Conservation (phyloP, 1,284 basidiomycete species). For the Naganishia albida region DNA sequence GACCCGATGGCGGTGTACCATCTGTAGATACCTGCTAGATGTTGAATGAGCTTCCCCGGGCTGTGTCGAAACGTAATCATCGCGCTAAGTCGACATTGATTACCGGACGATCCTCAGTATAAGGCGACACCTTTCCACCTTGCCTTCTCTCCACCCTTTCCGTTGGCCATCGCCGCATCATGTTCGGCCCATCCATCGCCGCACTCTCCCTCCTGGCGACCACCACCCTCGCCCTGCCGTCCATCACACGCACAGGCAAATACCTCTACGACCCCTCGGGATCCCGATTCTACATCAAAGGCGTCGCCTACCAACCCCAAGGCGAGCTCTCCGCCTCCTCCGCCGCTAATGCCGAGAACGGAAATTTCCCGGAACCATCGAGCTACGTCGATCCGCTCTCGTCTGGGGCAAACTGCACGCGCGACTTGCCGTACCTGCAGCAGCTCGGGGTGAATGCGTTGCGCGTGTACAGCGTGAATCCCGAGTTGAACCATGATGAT, state of each 20-base stretch:
- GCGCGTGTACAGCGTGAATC: constrained; percentile 81
- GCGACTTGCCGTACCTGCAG: constrained; percentile 76
- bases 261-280: constrained; percentile 76
- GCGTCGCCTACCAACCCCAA: constrained; percentile 85
- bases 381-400: constrained; percentile 68
- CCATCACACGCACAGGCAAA: constrained; percentile 55
- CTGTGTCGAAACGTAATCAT: constrained; percentile 14
- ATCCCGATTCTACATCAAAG: constrained; percentile 84
- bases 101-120: constrained; percentile 3
- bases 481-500: constrained; percentile 74
- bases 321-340: constrained; percentile 59
- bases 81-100: neutral
- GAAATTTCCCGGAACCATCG: constrained; percentile 68
- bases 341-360: constrained; percentile 59
- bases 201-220: constrained; percentile 5
- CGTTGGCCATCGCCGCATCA: neutral
- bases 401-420: constrained; percentile 66
- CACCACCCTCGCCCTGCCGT: constrained; percentile 41
- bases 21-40: neutral
- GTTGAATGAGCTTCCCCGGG: constrained; percentile 1
- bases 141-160: neutral
- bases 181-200: constrained; percentile 10
- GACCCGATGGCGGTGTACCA: neutral
- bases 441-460: constrained; percentile 61
- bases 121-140: neutral